These are phyloP conservation scores for Wickerhamiella occidentalis DNA, from an alignment of 805 yeast genomes.

Conservation along the genomic window DNA sequence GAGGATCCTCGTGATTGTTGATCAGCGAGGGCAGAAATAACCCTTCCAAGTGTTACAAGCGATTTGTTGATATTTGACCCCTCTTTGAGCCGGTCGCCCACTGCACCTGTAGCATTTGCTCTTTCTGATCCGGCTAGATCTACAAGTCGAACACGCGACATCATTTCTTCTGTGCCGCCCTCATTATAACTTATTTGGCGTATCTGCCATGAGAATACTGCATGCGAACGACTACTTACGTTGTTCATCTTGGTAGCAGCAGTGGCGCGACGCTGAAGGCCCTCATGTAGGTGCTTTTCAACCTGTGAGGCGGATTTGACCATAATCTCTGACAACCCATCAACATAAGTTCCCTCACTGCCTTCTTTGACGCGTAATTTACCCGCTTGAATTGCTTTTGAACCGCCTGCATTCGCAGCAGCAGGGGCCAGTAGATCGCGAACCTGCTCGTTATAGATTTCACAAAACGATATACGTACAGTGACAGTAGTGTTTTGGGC, in stretches of 20 bases:
- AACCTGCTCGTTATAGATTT: slow-evolving; percentile 68
- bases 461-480: slow-evolving; percentile 50
- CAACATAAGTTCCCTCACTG: slow-evolving; percentile 63
- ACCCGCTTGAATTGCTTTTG: slow-evolving; percentile 7
- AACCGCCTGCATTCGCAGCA: slow-evolving; percentile 3
- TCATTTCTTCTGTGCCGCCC: slow-evolving; percentile 32
- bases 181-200: slow-evolving; percentile 40
- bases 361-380: slow-evolving; percentile 50
- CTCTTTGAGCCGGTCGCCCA: slow-evolving; percentile 48
- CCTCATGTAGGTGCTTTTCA: slow-evolving; percentile 35
- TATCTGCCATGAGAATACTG: slow-evolving; percentile 53
- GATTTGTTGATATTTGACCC: slow-evolving; percentile 71
- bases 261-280: slow-evolving; percentile 47
- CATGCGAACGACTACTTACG: slow-evolving; percentile 67
- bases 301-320: slow-evolving; percentile 44
- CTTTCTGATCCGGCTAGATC: slow-evolving; percentile 81
- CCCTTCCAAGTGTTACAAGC: slow-evolving; percentile 64
- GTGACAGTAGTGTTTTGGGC: slow-evolving; percentile 31
- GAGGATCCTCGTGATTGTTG: slow-evolving; percentile 68
- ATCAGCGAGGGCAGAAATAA: slow-evolving; percentile 41
- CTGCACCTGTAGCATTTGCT: slow-evolving; percentile 48
- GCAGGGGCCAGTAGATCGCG: slow-evolving; percentile 40
- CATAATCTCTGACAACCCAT: slow-evolving; percentile 42
- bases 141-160: slow-evolving; percentile 54
- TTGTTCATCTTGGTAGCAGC: slow-evolving; percentile 67